phyloP scores from a whole-genome alignment of 257 asterid genomes.

The Solanum appendiculatum region DNA sequence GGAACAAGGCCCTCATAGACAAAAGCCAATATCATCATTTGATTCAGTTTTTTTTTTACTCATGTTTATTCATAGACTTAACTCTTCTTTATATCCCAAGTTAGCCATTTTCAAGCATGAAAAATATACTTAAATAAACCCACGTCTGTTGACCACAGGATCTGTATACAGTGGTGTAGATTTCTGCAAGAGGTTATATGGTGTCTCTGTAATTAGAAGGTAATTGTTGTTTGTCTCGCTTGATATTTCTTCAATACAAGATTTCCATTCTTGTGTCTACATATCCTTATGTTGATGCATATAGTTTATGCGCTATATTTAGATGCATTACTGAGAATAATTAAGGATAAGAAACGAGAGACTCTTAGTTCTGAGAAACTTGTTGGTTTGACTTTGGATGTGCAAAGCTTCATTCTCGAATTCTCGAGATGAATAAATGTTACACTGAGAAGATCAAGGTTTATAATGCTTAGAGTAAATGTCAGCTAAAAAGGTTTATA shows the following conservation, averaged over 20 bases:
- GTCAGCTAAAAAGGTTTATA: not conserved
- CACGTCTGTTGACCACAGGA: slow-evolving; percentile 28
- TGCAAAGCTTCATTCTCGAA: not conserved
- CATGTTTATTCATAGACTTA: not conserved
- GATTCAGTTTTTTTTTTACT: not conserved
- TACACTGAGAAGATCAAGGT: not conserved
- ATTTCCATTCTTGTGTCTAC: not conserved
- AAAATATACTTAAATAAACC: not conserved
- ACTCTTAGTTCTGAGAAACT: not conserved
- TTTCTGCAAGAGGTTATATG: slow-evolving; percentile 94
- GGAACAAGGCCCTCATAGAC: not conserved
- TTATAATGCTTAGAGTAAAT: not conserved
- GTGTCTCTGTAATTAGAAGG: slow-evolving; percentile 96
- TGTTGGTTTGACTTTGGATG: not conserved
- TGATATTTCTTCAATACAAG: not conserved
- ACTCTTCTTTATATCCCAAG: not conserved
- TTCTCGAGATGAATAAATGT: not conserved
- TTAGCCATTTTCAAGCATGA: not conserved
- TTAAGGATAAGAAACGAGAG: not conserved
- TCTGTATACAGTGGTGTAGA: slow-evolving; percentile 95
- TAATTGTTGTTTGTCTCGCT: slow-evolving; percentile 2
- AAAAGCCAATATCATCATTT: not conserved
- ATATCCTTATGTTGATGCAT: not conserved
- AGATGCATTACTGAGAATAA: not conserved
- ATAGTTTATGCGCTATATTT: not conserved